A percentile compares a stretch with the other conserved stretches of the same genome.
These are phyloP conservation scores for Cardamine occulta DNA, from an alignment of 345 rosid genomes.

Conservation along the genomic window DNA sequence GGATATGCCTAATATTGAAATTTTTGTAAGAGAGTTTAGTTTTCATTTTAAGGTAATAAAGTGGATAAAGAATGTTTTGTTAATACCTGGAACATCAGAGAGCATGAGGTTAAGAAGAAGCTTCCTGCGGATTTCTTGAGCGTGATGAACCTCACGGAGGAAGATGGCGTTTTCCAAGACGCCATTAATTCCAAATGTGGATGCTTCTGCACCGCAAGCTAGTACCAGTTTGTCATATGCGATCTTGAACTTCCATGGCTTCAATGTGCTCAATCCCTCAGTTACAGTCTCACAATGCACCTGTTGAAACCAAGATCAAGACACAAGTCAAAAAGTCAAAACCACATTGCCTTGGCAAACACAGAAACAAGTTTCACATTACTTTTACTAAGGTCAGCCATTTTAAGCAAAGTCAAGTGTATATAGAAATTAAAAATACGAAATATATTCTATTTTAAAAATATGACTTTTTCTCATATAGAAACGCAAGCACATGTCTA, in stretches of 20 bases:
- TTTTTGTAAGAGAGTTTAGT: background rate
- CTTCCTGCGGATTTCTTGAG: constrained; percentile 91
- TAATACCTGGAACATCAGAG: constrained; percentile 77
- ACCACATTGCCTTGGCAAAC: constrained; percentile 7
- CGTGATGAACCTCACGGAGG: constrained; percentile 91
- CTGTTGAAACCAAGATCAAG: constrained; percentile 44
- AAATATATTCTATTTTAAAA: too few species aligned
- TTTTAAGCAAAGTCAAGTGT: background rate
- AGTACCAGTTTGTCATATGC: constrained; percentile 90
- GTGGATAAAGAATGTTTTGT: background rate
- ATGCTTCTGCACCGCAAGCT: constrained; percentile 90
- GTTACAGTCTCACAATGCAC: constrained; percentile 80
- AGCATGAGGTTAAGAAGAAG: constrained; percentile 95
- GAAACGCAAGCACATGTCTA: too few species aligned
- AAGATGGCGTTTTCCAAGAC: constrained; percentile 87
- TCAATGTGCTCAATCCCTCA: constrained; percentile 50
- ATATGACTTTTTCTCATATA: too few species aligned
- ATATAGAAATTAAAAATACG: background rate
- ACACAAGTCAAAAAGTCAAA: background rate
- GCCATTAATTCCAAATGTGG: constrained; percentile 90
- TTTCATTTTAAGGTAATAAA: background rate
- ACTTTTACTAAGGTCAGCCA: background rate
- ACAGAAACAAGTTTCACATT: background rate
- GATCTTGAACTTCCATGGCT: constrained; percentile 80
- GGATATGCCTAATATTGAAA: constrained; percentile 57